Conservation (phyloP, 2,329 filamentous ascomycete species). For the Cladosporium austrohemisphaericum region DNA sequence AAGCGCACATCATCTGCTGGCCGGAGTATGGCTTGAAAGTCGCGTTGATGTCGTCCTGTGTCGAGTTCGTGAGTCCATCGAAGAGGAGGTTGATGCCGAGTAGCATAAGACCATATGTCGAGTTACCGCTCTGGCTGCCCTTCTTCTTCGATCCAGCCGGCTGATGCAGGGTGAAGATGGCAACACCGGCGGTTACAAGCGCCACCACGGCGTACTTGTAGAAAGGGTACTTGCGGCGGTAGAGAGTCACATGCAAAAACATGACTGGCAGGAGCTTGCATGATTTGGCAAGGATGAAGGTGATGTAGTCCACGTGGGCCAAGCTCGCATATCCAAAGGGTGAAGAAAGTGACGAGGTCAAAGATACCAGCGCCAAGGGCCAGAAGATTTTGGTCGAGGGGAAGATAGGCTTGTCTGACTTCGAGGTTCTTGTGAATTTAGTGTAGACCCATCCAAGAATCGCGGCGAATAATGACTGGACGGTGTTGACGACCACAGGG, state of each 20-base stretch:
- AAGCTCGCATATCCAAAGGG: conserved; percentile 93
- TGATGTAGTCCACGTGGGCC: conserved; percentile 94
- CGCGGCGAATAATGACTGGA: conserved; percentile 87
- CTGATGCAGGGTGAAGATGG: conserved; percentile 87
- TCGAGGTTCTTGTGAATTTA: conserved; percentile 49
- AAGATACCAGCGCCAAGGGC: conserved; percentile 77
- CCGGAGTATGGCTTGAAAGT: conserved; percentile 75
- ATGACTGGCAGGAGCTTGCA: conserved; percentile 99
- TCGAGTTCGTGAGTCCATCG: conserved; percentile 92
- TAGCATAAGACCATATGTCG: conserved; percentile 75
- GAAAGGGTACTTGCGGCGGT: conserved; percentile 81
- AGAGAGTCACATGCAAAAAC: conserved; percentile 90
- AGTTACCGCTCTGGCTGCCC: conserved; percentile 49
- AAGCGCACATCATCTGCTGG: conserved; percentile 99
- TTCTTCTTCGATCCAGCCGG: conserved; percentile 29
- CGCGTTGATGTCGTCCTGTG: conserved; percentile 89
- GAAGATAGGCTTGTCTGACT: conserved; percentile 61
- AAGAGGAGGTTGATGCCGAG: conserved; percentile 88
- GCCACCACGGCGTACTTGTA: conserved; percentile 96
- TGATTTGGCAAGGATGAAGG: conserved; percentile 93
- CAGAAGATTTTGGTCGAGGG: conserved; percentile 70
- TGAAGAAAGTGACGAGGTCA: conserved; percentile 85
- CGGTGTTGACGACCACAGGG: conserved; percentile 91
- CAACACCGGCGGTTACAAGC: conserved; percentile 86
- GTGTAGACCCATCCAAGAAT: conserved; percentile 80